phyloP scores from a whole-genome alignment of 148 eudicot genomes.

The Polygonum maritimum region DNA sequence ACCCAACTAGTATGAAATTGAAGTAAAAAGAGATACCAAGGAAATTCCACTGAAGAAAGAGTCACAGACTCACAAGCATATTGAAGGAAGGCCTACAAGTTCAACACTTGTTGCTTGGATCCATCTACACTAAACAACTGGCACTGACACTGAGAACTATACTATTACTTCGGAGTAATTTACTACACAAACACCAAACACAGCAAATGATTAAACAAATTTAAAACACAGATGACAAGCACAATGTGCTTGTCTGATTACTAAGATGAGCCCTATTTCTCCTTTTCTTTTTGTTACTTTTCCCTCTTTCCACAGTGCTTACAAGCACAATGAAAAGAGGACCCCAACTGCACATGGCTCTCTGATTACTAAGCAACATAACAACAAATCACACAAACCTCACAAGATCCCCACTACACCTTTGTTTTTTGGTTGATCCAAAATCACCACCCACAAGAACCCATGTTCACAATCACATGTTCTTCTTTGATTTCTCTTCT shows the following conservation, averaged over 20 bases:
- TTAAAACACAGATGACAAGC: neutral
- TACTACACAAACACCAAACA: neutral
- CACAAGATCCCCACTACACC: neutral
- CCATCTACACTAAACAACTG: neutral
- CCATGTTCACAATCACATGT: neutral
- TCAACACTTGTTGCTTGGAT: neutral
- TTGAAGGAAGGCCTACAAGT: neutral
- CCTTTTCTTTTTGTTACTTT: neutral
- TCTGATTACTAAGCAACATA: neutral
- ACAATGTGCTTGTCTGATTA: neutral
- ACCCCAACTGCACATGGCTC: conserved; percentile 1
- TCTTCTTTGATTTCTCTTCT: neutral
- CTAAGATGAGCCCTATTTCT: neutral
- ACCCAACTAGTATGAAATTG: too few species aligned
- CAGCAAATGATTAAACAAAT: neutral
- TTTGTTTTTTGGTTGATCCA: neutral
- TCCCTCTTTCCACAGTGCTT: neutral
- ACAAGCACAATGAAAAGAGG: neutral
- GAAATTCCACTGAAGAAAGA: neutral
- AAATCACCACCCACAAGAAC: neutral
- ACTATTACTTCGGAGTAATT: neutral
- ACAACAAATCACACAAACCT: neutral
- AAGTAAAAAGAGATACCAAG: neutral
- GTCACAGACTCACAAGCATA: neutral
- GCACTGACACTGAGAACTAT: neutral